These are phyloP conservation scores for Candolleomyces efflorescens DNA, from an alignment of 768 basidiomycete genomes.

Conservation along the genomic window DNA sequence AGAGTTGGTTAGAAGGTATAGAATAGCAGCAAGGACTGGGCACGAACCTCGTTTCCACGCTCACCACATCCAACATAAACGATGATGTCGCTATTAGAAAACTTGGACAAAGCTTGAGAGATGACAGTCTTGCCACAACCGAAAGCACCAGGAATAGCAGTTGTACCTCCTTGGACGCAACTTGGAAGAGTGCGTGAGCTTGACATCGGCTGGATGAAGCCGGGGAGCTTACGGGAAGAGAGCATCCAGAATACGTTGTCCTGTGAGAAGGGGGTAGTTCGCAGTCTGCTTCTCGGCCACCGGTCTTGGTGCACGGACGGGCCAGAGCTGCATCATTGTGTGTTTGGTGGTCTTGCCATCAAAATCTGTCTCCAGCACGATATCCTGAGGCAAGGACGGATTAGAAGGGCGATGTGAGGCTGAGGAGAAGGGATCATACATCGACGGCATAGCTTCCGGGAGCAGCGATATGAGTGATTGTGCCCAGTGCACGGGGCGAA, in stretches of 20 bases:
- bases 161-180: slow-evolving; percentile 96
- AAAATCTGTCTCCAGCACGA: slow-evolving; percentile 96
- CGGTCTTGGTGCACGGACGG: slow-evolving; percentile 95
- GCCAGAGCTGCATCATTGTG: slow-evolving; percentile 98
- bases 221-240: slow-evolving; percentile 77
- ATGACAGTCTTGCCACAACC: slow-evolving; percentile 99
- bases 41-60: slow-evolving; percentile 86
- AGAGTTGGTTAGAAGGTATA: slow-evolving; percentile 5
- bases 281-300: slow-evolving; percentile 95
- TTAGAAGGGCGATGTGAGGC: background rate
- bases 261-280: slow-evolving; percentile 87
- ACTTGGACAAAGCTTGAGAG: slow-evolving; percentile 96
- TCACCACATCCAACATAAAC: slow-evolving; percentile 99
- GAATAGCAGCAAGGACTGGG: background rate
- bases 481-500: slow-evolving; percentile 89
- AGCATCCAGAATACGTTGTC: slow-evolving; percentile 95
- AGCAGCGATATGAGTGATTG: slow-evolving; percentile 89
- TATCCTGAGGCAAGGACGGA: slow-evolving; percentile 51
- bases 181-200: slow-evolving; percentile 28
- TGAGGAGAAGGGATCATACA: slow-evolving; percentile 40
- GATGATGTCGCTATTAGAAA: slow-evolving; percentile 98
- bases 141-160: slow-evolving; percentile 97
- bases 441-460: slow-evolving; percentile 91
- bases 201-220: background rate
- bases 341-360: slow-evolving; percentile 92